Conservation (phyloP, 129 eudicot species). For the Pulicaria dysenterica region DNA sequence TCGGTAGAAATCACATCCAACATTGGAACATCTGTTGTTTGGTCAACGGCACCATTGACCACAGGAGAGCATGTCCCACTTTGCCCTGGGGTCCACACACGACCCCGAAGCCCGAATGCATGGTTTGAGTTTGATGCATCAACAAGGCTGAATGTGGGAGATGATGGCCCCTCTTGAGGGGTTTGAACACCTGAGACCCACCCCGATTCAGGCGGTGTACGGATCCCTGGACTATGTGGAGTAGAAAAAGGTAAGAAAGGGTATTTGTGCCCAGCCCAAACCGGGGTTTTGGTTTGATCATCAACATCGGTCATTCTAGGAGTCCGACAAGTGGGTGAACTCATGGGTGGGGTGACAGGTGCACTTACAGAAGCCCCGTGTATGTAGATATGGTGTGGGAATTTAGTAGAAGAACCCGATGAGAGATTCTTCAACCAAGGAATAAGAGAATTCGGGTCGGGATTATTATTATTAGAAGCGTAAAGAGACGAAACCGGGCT, state of each 20-base stretch:
- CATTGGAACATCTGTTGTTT: slow-evolving; percentile 82
- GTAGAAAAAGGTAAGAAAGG: slow-evolving; percentile 69
- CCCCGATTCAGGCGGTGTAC: slow-evolving; percentile 80
- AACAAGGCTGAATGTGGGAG: slow-evolving; percentile 92
- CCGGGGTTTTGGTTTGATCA: slow-evolving; percentile 37
- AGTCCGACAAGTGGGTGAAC: slow-evolving; percentile 88
- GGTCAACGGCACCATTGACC: slow-evolving; percentile 56
- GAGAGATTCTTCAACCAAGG: slow-evolving; percentile 95
- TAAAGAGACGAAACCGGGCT: slow-evolving; percentile 75
- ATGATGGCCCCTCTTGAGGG: slow-evolving; percentile 83
- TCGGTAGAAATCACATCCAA: slow-evolving; percentile 71
- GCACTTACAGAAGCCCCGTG: slow-evolving; percentile 91
- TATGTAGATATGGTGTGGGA: slow-evolving; percentile 72
- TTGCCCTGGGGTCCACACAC: slow-evolving; percentile 93
- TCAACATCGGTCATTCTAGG: slow-evolving; percentile 61
- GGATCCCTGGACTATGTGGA: slow-evolving; percentile 83
- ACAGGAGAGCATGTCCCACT: slow-evolving; percentile 96
- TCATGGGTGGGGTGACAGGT: slow-evolving; percentile 92
- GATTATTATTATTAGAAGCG: slow-evolving; percentile 35
- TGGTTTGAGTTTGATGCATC: slow-evolving; percentile 42
- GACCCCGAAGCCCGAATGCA: slow-evolving; percentile 55
- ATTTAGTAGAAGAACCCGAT: slow-evolving; percentile 61
- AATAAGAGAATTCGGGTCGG: slow-evolving; percentile 84
- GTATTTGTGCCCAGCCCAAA: slow-evolving; percentile 56
- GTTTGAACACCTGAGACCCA: slow-evolving; percentile 85